Evolutionary conservation across 495 filamentous ascomycete species (phyloP).

Genomic region (Neurospora intermedia): DNA sequence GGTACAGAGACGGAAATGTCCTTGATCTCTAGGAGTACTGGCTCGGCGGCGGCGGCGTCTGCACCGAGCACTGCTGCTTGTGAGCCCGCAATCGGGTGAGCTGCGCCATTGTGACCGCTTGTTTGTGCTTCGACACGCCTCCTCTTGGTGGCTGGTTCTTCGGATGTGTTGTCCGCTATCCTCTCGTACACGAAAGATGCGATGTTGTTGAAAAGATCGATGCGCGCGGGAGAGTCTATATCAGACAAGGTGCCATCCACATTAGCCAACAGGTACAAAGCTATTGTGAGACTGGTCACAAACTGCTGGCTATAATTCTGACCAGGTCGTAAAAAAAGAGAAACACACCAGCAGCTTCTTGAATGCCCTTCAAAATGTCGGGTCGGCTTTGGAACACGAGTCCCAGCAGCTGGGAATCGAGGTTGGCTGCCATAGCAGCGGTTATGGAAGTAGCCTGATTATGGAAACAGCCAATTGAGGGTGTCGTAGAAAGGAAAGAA

Average conservation of each 20-base stretch:
- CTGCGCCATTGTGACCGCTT: constrained; percentile 9
- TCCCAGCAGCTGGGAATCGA: constrained; percentile 31
- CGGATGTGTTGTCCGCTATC: constrained; percentile 13
- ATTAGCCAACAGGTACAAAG: constrained; percentile 2
- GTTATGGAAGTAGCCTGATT: not conserved
- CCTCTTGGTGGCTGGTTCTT: constrained; percentile 36
- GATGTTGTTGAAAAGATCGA: constrained; percentile 45
- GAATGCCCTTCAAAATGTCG: constrained; percentile 34
- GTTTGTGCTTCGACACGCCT: constrained; percentile 33
- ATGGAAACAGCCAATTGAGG: not conserved
- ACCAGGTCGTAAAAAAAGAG: not conserved
- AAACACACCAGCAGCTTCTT: constrained; percentile 33
- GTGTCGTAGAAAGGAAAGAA: not conserved
- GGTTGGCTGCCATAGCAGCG: constrained; percentile 27
- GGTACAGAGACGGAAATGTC: constrained; percentile 72
- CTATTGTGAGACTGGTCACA: not conserved
- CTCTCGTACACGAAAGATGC: constrained; percentile 35
- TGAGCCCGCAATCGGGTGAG: not conserved
- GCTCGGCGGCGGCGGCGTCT: constrained; percentile 33
- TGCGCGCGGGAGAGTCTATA: constrained; percentile 31
- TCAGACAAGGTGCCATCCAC: not conserved
- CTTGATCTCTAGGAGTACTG: constrained; percentile 48
- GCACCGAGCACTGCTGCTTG: constrained; percentile 1
- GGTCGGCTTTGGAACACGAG: constrained; percentile 35
- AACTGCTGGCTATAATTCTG: not conserved